Percentiles rank a stretch among this genome's conserved stretches.
These are phyloP conservation scores for Hypoxylon sp. DNA, from an alignment of 2,329 filamentous ascomycete genomes.

Conservation along the genomic window DNA sequence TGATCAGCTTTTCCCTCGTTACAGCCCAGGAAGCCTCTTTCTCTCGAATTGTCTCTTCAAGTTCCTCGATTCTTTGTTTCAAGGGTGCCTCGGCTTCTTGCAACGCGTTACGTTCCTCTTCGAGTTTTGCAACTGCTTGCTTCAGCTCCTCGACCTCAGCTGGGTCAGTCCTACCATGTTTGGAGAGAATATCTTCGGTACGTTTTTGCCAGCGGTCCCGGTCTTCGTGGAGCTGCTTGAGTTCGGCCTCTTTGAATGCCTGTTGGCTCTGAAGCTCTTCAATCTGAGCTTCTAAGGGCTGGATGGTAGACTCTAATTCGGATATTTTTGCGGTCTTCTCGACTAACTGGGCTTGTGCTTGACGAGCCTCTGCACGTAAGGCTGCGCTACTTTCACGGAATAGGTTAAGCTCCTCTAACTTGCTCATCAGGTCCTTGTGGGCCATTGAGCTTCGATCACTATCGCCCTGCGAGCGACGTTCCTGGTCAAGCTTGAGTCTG, in stretches of 20 bases:
- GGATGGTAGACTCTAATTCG: slow-evolving; percentile 78
- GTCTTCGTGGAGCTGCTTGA: slow-evolving; percentile 89
- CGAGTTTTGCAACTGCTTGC: slow-evolving; percentile 74
- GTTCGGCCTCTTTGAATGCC: slow-evolving; percentile 85
- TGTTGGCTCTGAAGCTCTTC: slow-evolving; percentile 85
- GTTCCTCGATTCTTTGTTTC: slow-evolving; percentile 64
- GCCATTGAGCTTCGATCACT: slow-evolving; percentile 78
- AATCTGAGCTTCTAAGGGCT: slow-evolving; percentile 84
- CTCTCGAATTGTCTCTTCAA: slow-evolving; percentile 64
- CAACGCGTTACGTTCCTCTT: slow-evolving; percentile 72
- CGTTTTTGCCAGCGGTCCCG: slow-evolving; percentile 96
- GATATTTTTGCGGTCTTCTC: slow-evolving; percentile 81
- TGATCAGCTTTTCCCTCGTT: slow-evolving; percentile 65
- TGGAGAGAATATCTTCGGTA: slow-evolving; percentile 93
- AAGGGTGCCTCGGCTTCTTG: slow-evolving; percentile 64
- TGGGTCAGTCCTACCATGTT: slow-evolving; percentile 95
- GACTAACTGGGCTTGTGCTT: slow-evolving; percentile 79
- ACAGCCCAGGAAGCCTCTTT: slow-evolving; percentile 67
- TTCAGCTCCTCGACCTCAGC: slow-evolving; percentile 92
- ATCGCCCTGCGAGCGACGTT: slow-evolving; percentile 81
- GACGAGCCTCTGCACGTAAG: slow-evolving; percentile 85
- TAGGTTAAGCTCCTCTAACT: slow-evolving; percentile 93
- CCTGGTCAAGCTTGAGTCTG: slow-evolving; percentile 88
- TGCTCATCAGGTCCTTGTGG: slow-evolving; percentile 92
- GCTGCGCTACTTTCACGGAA: slow-evolving; percentile 96